Conservation (phyloP, 306 rosid species). For the Quercus wislizeni region DNA sequence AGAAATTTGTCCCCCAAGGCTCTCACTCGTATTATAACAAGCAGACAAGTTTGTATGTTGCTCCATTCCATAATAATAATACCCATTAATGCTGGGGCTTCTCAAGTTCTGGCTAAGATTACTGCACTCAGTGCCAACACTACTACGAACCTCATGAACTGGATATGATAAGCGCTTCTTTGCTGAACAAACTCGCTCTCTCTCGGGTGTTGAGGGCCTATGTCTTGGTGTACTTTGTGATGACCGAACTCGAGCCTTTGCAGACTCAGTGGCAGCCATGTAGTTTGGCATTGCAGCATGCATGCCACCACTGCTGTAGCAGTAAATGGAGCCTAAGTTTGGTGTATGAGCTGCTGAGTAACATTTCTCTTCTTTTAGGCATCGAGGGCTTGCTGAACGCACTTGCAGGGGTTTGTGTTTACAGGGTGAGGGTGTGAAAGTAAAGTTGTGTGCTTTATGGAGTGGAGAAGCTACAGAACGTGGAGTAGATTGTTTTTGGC, state of each 20-base stretch:
- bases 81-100: slow-evolving; percentile 32
- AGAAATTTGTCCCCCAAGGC: slow-evolving; percentile 26
- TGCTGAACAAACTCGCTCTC: slow-evolving; percentile 17
- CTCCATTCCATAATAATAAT: slow-evolving; percentile 24
- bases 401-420: slow-evolving; percentile 18
- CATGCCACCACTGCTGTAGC: not conserved
- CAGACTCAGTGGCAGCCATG: slow-evolving; percentile 37
- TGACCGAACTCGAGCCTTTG: slow-evolving; percentile 31
- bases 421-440: slow-evolving; percentile 26
- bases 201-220: slow-evolving; percentile 30
- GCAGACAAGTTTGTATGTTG: slow-evolving; percentile 4
- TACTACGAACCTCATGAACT: slow-evolving; percentile 1
- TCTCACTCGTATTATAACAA: slow-evolving; percentile 5
- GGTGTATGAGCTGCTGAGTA: slow-evolving; percentile 31
- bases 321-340: slow-evolving; percentile 16
- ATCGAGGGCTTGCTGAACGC: slow-evolving; percentile 27
- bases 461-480: slow-evolving; percentile 7
- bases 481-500: slow-evolving; percentile 5
- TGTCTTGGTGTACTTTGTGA: slow-evolving; percentile 17
- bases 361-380: slow-evolving; percentile 22
- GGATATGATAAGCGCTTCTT: slow-evolving; percentile 25
- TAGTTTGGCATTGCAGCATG: slow-evolving; percentile 8
- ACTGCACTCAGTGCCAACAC: not conserved
- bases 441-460: slow-evolving; percentile 15
- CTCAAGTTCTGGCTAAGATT: slow-evolving; percentile 19